phyloP scores from a whole-genome alignment of 306 rosid genomes.

The Begonia peltatifolia region DNA sequence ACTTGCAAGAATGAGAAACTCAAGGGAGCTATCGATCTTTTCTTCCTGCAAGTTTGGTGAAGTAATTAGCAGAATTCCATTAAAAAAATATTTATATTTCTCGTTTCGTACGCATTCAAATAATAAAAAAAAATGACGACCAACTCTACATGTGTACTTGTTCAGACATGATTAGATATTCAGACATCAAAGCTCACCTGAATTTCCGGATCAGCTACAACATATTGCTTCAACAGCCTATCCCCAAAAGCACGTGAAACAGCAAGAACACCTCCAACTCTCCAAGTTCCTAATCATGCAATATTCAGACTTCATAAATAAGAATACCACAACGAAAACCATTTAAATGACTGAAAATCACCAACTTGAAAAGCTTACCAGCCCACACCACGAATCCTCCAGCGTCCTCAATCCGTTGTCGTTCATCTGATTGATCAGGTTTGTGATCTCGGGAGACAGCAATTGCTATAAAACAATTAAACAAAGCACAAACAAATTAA shows the following conservation, averaged over 20 bases:
- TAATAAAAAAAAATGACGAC: too few relatives aligned
- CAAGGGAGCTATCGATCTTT: constrained; percentile 48
- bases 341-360: not conserved
- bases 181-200: constrained; percentile 26
- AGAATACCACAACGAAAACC: too few relatives aligned
- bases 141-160: too few relatives aligned
- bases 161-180: too few relatives aligned
- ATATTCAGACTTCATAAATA: not conserved
- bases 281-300: constrained; percentile 63
- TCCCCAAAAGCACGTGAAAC: constrained; percentile 95
- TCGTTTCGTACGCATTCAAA: too few relatives aligned
- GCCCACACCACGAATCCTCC: constrained; percentile 91
- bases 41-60: constrained; percentile 38
- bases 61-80: too few relatives aligned
- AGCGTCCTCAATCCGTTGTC: constrained; percentile 71
- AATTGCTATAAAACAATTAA: constrained; percentile 30
- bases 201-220: constrained; percentile 90
- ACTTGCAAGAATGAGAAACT: constrained; percentile 71
- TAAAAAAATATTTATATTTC: too few relatives aligned
- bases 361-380: constrained; percentile 27
- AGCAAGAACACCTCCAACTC: constrained; percentile 92
- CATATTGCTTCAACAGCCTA: constrained; percentile 64
- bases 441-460: constrained; percentile 79
- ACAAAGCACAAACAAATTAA: too few relatives aligned
- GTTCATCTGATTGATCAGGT: constrained; percentile 86